Evolutionary conservation across 495 filamentous ascomycete species (phyloP).

Genomic region (Chaetomidium leptoderma): DNA sequence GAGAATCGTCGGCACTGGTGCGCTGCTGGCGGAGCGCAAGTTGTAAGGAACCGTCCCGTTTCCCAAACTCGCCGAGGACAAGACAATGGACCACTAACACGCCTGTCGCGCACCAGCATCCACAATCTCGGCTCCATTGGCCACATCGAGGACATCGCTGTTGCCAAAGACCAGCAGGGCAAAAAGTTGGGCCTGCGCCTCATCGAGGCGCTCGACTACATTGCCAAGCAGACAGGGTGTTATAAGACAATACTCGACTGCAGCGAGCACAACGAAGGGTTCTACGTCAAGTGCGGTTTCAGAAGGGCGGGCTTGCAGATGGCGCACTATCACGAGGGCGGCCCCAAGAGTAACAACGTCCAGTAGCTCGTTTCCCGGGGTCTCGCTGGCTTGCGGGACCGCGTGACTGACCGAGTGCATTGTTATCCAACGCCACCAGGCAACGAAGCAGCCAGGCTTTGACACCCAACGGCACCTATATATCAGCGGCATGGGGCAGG

Average conservation of each 20-base stretch:
- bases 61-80: background rate
- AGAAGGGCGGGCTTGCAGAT: constrained; percentile 91
- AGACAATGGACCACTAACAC: too few species aligned
- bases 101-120: constrained; percentile 46
- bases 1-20: constrained; percentile 78
- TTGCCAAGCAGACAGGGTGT: constrained; percentile 79
- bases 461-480: background rate
- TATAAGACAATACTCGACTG: constrained; percentile 75
- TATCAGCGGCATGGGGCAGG: background rate
- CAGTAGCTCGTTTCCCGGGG: constrained; percentile 18
- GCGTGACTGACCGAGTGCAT: constrained; percentile 9
- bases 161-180: constrained; percentile 88
- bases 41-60: constrained; percentile 50
- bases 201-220: constrained; percentile 88
- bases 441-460: constrained; percentile 9
- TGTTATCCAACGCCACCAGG: background rate
- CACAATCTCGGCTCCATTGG: constrained; percentile 75
- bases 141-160: constrained; percentile 97
- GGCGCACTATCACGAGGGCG: constrained; percentile 89
- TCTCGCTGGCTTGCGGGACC: background rate
- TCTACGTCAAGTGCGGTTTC: constrained; percentile 98
- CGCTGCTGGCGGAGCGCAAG: constrained; percentile 79
- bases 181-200: constrained; percentile 91
- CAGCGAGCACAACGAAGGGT: constrained; percentile 80
- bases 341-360: constrained; percentile 44